Base-by-base conservation (phyloP, 2,329 filamentous ascomycete genomes). In the Elsinoe perseae region DNA sequence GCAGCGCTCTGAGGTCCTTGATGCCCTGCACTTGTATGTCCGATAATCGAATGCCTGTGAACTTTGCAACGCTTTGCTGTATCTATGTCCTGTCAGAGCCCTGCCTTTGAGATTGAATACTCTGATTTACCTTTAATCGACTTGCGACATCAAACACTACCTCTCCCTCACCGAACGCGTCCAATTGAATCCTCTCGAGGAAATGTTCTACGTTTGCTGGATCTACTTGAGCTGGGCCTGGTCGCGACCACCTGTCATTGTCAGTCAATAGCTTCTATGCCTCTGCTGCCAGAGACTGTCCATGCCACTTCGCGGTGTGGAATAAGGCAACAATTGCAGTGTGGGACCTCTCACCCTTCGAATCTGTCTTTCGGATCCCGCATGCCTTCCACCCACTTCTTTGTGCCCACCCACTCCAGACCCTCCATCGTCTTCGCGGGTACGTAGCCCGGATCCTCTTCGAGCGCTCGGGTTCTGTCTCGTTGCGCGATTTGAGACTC, bases 31-130 rank as follows among this genome's bases (percentile, higher is more conserved):
- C 79, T 62, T 80, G 78, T 46, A 81, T 75, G 70, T 96, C 92
- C 14, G 86, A 77, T 61, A 95, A 76, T 58, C 82, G 80, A 59
- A 84, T 81, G 59, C 89, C 88, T n/a, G 86, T 91, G 59, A 95
- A 77, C 69, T 93, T 87, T 69, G 86, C 82, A 59, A 90, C 75
- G 58, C 89, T 85, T 73, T 95, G 95, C 65, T 84, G 75, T 61
- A 93, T 78, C 91, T 96, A 62, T 23, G 28, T 20, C 28, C 10
- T 23, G 23, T 56, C 21, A 56, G 40, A n/a, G n/a, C n/a, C n/a
- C n/a, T n/a, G n/a, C 23, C 10, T 14, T 10, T 36, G 28, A n/a
- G 8, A 9, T 16, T 38, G 6, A 1, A 53, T n/a, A 10, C 16
- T 6, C 1, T 4, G 10, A 18, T n/a, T 16, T 48, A 56, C 53